phyloP scores from a whole-genome alignment of 1,139 yeast genomes.

The Zygoascus sp. region DNA sequence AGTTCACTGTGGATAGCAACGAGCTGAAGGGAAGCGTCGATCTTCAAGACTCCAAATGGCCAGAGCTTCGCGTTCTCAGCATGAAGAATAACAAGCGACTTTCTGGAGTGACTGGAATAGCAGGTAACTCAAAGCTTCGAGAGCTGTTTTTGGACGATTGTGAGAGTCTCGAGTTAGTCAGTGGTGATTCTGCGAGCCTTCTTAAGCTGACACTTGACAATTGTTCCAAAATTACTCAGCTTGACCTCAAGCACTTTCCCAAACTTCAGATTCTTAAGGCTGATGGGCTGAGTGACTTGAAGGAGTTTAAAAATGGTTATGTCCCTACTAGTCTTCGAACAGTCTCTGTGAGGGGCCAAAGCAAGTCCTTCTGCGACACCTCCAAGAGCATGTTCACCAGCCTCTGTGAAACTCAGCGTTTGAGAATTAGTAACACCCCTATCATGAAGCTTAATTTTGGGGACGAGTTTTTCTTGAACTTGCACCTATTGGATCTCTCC shows the following conservation, averaged over 20 bases:
- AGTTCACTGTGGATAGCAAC: constrained; percentile 29
- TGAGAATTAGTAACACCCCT: constrained; percentile 28
- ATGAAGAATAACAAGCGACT: constrained; percentile 22
- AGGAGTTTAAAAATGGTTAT: constrained; percentile 12
- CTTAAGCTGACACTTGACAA: constrained; percentile 3
- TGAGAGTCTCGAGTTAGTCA: constrained; percentile 12
- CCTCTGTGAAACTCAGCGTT: constrained; percentile 24
- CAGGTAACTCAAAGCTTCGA: constrained; percentile 11
- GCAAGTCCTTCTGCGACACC: not conserved
- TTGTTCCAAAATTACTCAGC: constrained; percentile 6
- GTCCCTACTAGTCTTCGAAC: constrained; percentile 4
- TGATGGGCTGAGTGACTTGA: constrained; percentile 16
- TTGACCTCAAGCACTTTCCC: constrained; percentile 2
- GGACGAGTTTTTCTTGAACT: constrained; percentile 30
- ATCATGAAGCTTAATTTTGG: constrained; percentile 1
- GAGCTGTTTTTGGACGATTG: constrained; percentile 19
- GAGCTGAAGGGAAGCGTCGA: constrained; percentile 17
- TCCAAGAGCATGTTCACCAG: constrained; percentile 1
- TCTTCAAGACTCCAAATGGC: constrained; percentile 9
- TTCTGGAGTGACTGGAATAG: constrained; percentile 12
- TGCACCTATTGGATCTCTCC: constrained; percentile 33
- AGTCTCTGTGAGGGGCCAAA: constrained; percentile 6
- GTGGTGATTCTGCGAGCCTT: constrained; percentile 2
- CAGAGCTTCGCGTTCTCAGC: constrained; percentile 24
- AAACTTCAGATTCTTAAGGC: constrained; percentile 6